phyloP scores from a whole-genome alignment of 108 stramenopile species.

The Conticribra guillardii region DNA sequence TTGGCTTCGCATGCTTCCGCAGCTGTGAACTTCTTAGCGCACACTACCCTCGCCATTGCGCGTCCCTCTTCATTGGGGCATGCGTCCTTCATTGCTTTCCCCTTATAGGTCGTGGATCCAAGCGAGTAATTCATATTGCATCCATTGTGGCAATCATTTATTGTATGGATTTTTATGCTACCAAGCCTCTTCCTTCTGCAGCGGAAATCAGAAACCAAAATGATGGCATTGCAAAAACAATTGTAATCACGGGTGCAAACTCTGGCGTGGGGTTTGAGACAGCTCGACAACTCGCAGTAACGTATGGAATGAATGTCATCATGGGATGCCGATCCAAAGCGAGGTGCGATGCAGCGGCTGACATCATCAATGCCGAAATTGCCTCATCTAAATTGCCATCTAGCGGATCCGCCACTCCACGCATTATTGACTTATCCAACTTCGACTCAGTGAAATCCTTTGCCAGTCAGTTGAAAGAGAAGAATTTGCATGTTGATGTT shows the following conservation, averaged over 20 bases:
- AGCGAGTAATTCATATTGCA: conserved; percentile 10
- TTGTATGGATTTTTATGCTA: conserved; percentile 19
- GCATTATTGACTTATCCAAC: conserved; percentile 30
- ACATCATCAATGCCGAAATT: conserved; percentile 29
- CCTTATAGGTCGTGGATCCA: conserved; percentile 8
- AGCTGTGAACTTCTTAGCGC: conserved; percentile 11
- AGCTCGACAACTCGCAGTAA: conserved; percentile 41
- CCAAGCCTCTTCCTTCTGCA: conserved; percentile 26
- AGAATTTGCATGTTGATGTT: conserved; percentile 8
- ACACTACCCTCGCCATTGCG: conserved; percentile 4
- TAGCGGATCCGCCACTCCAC: conserved; percentile 10
- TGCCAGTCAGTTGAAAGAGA: conserved; percentile 15
- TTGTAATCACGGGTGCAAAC: conserved; percentile 86
- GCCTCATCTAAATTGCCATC: neutral
- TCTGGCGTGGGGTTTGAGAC: conserved; percentile 83
- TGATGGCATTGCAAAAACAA: conserved; percentile 23
- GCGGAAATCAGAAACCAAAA: neutral
- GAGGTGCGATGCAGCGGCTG: conserved; percentile 27
- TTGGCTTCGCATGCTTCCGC: conserved; percentile 36
- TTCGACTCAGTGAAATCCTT: conserved; percentile 43
- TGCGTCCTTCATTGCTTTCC: neutral
- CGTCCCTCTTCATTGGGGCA: conserved; percentile 21
- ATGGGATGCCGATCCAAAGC: conserved; percentile 42
- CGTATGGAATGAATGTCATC: conserved; percentile 36
- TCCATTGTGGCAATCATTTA: conserved; percentile 25